Base-by-base conservation (phyloP, 169 alveolate genomes). In the Plasmodium knowlesi region DNA sequence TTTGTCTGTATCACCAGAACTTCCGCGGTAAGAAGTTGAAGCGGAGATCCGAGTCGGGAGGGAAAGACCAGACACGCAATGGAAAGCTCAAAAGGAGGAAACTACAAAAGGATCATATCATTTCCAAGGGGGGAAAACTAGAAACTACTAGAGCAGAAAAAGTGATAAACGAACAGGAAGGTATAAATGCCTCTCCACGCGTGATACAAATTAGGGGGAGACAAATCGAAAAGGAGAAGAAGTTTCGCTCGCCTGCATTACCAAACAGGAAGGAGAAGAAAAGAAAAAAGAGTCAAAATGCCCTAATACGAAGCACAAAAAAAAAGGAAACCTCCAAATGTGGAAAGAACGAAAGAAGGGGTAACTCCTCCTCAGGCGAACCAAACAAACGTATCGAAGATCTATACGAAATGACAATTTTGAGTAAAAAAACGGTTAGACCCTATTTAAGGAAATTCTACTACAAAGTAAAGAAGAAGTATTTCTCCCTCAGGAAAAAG, bases 391-490 rank as follows among this genome's bases (percentile, higher is more conserved):
- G 82, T 1, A 91, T 91, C 14, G 80, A 74, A 34, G 81, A 81
- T 41, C 28, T 91, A 25, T 91, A 91, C 72, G 74, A 91, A 30
- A 71, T 91, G 57, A 57, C 71, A 39, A 53, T 16, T 10, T 41
- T 91, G 39, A 91, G 54, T 19, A 80, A 91, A 39, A 82, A 91
- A 81, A 91, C 50, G 9, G 79, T 91, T 34, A 91, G 72, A 82
- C 95, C 95, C 5, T 91, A 82, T 54, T 71, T 91, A 32, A 91
- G 74, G 12, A 91, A 81, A 43, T 82, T 91, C 37, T 82, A 91
- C 39, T 91, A 91, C 57, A 91, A 91, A 91, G 78, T 91, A 19
- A 81, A 83, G 67, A 91, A 82, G 57, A 91, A 91, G 76, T 91
- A 82, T 28, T 91, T 82, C 57, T 30, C 95, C 25, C 67, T 89